A percentile compares a stretch with the other conserved stretches of the same genome.
These are phyloP conservation scores for Suillus paluster DNA, from an alignment of 768 basidiomycete species.

Conservation along the genomic window DNA sequence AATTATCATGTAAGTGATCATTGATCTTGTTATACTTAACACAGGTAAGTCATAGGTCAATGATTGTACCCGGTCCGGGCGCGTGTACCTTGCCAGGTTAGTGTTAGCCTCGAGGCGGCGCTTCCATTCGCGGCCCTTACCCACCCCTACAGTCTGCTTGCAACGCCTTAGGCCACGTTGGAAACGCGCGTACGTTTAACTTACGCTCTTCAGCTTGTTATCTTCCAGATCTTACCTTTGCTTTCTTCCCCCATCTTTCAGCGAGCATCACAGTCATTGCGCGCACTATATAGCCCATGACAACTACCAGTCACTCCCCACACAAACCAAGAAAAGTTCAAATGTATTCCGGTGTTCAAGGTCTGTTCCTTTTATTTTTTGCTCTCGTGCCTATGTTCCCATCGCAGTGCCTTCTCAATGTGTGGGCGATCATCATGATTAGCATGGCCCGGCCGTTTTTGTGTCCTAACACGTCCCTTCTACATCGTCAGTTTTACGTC, in stretches of 20 bases:
- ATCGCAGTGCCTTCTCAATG: conserved; percentile 13
- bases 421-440: conserved; percentile 16
- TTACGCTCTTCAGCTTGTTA: conserved; percentile 21
- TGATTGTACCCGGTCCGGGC: conserved; percentile 17
- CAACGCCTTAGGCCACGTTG: conserved; percentile 61
- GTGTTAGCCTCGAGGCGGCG: conserved; percentile 44
- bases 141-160: conserved; percentile 56
- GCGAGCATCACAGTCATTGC: conserved; percentile 21
- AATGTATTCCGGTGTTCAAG: conserved; percentile 51
- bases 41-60: no score
- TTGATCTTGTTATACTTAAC: no score
- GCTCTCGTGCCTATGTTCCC: conserved; percentile 21
- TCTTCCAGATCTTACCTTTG: conserved; percentile 38
- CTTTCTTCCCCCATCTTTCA: conserved; percentile 32
- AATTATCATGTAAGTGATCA: background rate
- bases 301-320: conserved; percentile 61
- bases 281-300: conserved; percentile 46
- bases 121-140: conserved; percentile 58
- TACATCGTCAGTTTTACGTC: conserved; percentile 38
- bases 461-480: conserved; percentile 27
- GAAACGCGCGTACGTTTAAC: conserved; percentile 55
- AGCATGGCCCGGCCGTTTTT: conserved; percentile 17
- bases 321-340: conserved; percentile 61
- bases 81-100: conserved; percentile 17
- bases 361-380: conserved; percentile 41